Conservation (phyloP, 2,329 filamentous ascomycete genomes). For the Fonsecaea pugnacius region DNA sequence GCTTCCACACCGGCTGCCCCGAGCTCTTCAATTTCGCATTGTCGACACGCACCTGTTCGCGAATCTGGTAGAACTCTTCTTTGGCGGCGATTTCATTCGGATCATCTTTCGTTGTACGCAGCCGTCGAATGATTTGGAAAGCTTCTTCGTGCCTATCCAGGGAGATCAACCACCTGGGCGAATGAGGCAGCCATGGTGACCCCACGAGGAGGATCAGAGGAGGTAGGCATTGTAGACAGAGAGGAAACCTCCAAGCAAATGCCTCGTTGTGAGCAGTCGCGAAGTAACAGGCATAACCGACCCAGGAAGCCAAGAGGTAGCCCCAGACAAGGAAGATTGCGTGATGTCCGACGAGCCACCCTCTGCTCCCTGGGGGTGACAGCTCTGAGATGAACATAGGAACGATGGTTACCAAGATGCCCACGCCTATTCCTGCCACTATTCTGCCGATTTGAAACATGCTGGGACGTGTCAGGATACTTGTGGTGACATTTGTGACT, state of each 20-base stretch:
- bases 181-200: conserved; percentile 30
- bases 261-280: conserved; percentile 30
- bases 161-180: conserved; percentile 33
- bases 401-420: conserved; percentile 31
- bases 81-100: conserved; percentile 46
- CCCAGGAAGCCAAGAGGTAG: conserved; percentile 33
- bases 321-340: conserved; percentile 35
- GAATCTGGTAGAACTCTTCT: conserved; percentile 48
- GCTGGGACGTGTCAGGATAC: conserved; percentile 18
- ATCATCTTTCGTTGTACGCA: conserved; percentile 50
- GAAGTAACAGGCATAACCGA: conserved; percentile 35
- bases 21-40: conserved; percentile 44
- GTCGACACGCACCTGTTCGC: conserved; percentile 34
- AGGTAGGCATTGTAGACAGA: conserved; percentile 29
- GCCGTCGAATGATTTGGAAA: conserved; percentile 41
- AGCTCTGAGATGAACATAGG: conserved; percentile 35
- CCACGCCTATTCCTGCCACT: conserved; percentile 32
- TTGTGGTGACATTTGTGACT: neutral
- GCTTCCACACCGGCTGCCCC: conserved; percentile 48
- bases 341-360: conserved; percentile 35
- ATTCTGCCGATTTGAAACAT: conserved; percentile 36
- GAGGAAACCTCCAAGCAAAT: conserved; percentile 36
- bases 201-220: conserved; percentile 28
- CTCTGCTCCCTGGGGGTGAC: conserved; percentile 29
- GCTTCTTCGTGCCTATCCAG: conserved; percentile 43